Evolutionary conservation across 176 grass and related monocot genomes (phyloP), one percentile per base, ranked within the genome.

Genomic region (Themeda triandra): DNA sequence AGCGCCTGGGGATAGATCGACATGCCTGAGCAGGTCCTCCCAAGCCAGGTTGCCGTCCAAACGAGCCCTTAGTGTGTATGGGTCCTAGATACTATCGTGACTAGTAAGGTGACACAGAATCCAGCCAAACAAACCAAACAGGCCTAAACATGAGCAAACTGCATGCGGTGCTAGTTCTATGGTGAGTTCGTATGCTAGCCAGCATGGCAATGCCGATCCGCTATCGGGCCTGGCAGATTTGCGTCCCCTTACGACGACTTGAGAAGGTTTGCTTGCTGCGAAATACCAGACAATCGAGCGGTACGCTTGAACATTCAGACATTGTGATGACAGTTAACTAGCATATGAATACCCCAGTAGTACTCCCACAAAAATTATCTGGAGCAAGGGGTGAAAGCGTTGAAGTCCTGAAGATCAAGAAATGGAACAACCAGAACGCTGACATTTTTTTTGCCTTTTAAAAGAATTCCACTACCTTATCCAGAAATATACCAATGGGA

Each of bases 401-500:
- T 42, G 6, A 8, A 63, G 27, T 14, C 27, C 7, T 27, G 13
- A 71, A 6, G 71, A 30, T 31, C 4, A 51, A 18, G 13, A 69
- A 69, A 76, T 60, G 37, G 58, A 76, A 37, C 37, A 39, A 37
- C 37, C 29, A 81, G 27, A 78, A 78, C 18, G 62, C 40, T 24
- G 40, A 53, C 53, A 71, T 51, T 71, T 83, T 48, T 51, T 49
- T 51, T 5, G 3, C 79, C 73, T 78, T 15, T 51, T 6, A 78
- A 83, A 74, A 78, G 40, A 88, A 88, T 78, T 83, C 63, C 63
- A 70, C 79, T 66, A 71, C 51, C 30, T 71, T 83, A 41, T 71
- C 63, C 76, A 10, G n/a, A 72, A 83, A 78, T 88, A 88, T 78
- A 83, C 80, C 80, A 88, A 78, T 78, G 80, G 64, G 49, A 46